A percentile compares a stretch with the other conserved stretches of the same genome.
phyloP scores from a whole-genome alignment of 73 alveolate genomes.

The Breviolum minutum region DNA sequence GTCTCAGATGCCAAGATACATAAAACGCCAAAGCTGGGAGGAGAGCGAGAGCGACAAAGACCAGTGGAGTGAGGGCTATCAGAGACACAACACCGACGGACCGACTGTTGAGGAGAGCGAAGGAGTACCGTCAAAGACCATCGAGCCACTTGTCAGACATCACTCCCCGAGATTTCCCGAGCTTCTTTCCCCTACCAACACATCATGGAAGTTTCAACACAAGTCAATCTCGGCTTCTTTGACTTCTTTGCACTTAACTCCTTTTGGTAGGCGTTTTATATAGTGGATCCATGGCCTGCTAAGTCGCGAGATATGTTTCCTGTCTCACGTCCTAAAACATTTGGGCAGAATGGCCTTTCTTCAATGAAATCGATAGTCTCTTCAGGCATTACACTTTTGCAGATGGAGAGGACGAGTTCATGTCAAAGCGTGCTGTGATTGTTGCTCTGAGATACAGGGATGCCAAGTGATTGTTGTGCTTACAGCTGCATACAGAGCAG shows the following conservation, averaged over 20 bases:
- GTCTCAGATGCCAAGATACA: neutral
- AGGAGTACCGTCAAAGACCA: conserved; percentile 23
- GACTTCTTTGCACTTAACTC: neutral
- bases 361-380: neutral
- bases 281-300: neutral
- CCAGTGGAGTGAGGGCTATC: no score
- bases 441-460: no score
- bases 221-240: no score
- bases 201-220: no score
- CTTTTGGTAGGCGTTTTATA: neutral
- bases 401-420: conserved; percentile 32
- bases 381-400: conserved; percentile 65
- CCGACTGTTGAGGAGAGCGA: neutral
- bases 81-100: no score
- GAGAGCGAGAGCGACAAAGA: no score
- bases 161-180: no score
- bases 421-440: neutral
- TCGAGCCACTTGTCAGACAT: neutral
- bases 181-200: no score
- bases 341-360: neutral
- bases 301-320: neutral
- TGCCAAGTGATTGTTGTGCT: no score
- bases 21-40: no score
- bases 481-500: no score
- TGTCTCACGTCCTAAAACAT: no score